Base-by-base conservation (phyloP, 225 moss, liverwort and hornwort genomes). In the Lunularia cruciata region DNA sequence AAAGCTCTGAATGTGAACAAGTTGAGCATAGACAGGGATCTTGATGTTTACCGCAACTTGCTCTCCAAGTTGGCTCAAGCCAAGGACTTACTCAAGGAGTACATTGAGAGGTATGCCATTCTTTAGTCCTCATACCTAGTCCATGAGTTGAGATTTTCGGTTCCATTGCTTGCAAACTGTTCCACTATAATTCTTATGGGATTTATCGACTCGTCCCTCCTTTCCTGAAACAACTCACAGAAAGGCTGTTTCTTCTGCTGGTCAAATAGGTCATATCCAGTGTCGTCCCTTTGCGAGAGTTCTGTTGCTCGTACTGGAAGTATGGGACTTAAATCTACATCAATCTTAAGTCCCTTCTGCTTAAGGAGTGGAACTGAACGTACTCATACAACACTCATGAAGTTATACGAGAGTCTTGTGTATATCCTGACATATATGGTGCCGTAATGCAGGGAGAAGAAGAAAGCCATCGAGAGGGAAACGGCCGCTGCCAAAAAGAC, bases 1-100 rank as follows among this genome's bases (percentile, higher is more conserved):
- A 95, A 90, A 74, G 88, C 88, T 26, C 25, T 95, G 71, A 95
- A 95, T 76, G 90, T 95, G 30, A 95, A 81, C 80, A 95, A 95
- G 87, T 68, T 87, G 68, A 92, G 92, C 55, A 86, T 95, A 65
- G 95, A 92, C 62, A 90, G 92, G 47, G 95, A 92, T 69, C 81
- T 95, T 42, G 92, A 95, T 67, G 92, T 90, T 58, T 90, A 95
- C 55, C 83, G 95, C 65, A 95, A 95, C 73, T 69, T 95, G 40
- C 77, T 95, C 15, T 92, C 90, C n/a, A 95, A 95, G 78, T 76
- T 95, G 68, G 77, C 90, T 47, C 95, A 95, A 83, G 88, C 86
- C 8, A 95, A 92, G 56, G 95, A 92, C 76, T 88, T 95, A 19
- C 60, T 95, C 58, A 90, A 88, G 70, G 95, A 95, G 75, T 95